Evolutionary conservation across 2,329 filamentous ascomycete species (phyloP).

Genomic region (Cladosporium sp.): DNA sequence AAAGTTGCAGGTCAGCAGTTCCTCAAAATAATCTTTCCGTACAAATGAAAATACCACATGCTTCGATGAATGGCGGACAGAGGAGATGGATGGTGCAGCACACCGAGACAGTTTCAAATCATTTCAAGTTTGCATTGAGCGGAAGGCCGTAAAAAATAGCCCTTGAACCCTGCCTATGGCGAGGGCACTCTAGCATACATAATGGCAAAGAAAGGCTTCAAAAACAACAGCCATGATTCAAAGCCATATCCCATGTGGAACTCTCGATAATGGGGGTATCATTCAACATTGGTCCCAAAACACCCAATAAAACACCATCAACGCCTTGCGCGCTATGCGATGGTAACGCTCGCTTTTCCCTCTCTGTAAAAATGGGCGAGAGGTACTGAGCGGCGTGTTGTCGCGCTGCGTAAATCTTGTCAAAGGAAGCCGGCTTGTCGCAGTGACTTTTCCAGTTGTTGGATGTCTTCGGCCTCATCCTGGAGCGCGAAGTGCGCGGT

Average conservation of each 20-base stretch:
- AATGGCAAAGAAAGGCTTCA: constrained; percentile 21
- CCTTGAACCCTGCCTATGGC: constrained; percentile 28
- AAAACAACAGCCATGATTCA: constrained; percentile 26
- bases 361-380: constrained; percentile 17
- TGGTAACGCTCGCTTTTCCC: constrained; percentile 29
- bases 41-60: not conserved
- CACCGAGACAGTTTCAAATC: constrained; percentile 4
- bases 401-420: constrained; percentile 10
- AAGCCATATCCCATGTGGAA: constrained; percentile 5
- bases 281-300: constrained; percentile 11
- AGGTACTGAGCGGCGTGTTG: constrained; percentile 28
- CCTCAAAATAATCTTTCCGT: not conserved
- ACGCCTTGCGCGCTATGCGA: constrained; percentile 24
- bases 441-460: constrained; percentile 28
- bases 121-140: constrained; percentile 15
- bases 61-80: not conserved
- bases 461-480: constrained; percentile 21
- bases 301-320: constrained; percentile 24
- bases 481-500: constrained; percentile 16
- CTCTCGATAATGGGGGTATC: constrained; percentile 11
- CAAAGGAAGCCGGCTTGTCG: constrained; percentile 22
- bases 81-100: constrained; percentile 4
- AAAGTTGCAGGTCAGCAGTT: not conserved
- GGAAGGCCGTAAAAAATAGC: constrained; percentile 13
- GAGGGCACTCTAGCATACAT: constrained; percentile 28